phyloP scores from a whole-genome alignment of 495 filamentous ascomycete species.

The Umbilicaria muhlenbergii region DNA sequence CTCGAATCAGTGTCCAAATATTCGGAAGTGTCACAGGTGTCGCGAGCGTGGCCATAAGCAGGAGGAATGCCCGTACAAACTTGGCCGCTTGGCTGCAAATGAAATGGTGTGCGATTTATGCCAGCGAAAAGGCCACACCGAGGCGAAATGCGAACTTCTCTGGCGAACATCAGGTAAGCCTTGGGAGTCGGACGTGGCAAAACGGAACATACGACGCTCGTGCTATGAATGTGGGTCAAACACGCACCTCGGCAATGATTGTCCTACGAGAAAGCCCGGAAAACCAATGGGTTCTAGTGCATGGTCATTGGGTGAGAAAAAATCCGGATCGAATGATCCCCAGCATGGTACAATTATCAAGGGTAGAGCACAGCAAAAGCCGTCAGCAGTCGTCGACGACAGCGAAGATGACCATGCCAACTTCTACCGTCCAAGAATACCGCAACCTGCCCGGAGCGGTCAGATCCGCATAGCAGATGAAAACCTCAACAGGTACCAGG shows the following conservation, averaged over 20 bases:
- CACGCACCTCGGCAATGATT: conserved; percentile 33
- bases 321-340: conserved; percentile 3
- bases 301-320: conserved; percentile 1
- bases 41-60: conserved; percentile 29
- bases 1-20: conserved; percentile 20
- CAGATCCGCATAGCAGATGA: conserved; percentile 9
- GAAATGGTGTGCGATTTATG: conserved; percentile 33
- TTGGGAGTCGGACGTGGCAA: conserved; percentile 15
- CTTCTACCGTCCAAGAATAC: conserved; percentile 15
- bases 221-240: conserved; percentile 31
- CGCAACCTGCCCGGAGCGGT: conserved; percentile 7
- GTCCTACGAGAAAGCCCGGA: conserved; percentile 18
- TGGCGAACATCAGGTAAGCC: conserved; percentile 20
- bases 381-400: conserved; percentile 11
- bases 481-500: no score
- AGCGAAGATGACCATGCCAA: conserved; percentile 12
- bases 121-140: conserved; percentile 23
- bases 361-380: conserved; percentile 15
- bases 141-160: conserved; percentile 26
- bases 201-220: conserved; percentile 19
- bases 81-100: conserved; percentile 20
- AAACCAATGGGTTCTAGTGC: conserved; percentile 13
- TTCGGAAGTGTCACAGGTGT: conserved; percentile 29
- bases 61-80: conserved; percentile 20
- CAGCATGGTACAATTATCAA: conserved; percentile 12